Evolutionary conservation across 345 rosid species (phyloP), one percentile per base, ranked within the genome.

Genomic region (Salix caprea): DNA sequence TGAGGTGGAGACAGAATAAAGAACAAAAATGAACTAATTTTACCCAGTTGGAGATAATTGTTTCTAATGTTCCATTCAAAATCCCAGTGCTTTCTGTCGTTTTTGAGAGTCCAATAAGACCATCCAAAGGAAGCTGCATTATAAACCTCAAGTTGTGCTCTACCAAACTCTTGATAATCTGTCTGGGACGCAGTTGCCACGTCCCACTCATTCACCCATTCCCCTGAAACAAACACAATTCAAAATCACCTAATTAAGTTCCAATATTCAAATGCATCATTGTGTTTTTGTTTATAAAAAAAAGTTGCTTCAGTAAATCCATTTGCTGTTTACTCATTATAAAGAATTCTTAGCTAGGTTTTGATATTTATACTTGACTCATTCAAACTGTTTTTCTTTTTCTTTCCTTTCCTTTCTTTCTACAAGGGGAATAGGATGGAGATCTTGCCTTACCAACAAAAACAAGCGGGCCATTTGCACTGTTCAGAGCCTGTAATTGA

Each of bases 181-280:
- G 80, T 60, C 80, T 81, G 87, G 23, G 93, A 86, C 50, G 84
- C 93, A 34, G 37, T 79, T 9, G 85, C 74, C 74, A 86, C 88
- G 67, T 86, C 82, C 96, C 96, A 90, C 77, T 91, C 93, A 40
- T 91, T 91, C 54, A 88, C 92, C 96, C 96, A 91, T 76, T 91
- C 96, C 66, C 96, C 96, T 91, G 84, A 72, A 78, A 80, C 42
- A 60, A 74, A 65, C 32, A 23, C 30, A 37, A 14, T 18, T 48
- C 24, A 28, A 50, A 19, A 32, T 42, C 21, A 28, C 14, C 28
- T 14, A 21, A 40, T 46, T 46, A 46, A 6, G 50, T 46, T 46
- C 50, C 5, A 46, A 46, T 12, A 46, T 46, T 46, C 50, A 46
- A 14, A 46, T 46, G 50, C 16, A 14, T 12, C 50, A 13, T 14